Conservation (phyloP, 164 flowering plant species). For the Macadamia tetraphylla region DNA sequence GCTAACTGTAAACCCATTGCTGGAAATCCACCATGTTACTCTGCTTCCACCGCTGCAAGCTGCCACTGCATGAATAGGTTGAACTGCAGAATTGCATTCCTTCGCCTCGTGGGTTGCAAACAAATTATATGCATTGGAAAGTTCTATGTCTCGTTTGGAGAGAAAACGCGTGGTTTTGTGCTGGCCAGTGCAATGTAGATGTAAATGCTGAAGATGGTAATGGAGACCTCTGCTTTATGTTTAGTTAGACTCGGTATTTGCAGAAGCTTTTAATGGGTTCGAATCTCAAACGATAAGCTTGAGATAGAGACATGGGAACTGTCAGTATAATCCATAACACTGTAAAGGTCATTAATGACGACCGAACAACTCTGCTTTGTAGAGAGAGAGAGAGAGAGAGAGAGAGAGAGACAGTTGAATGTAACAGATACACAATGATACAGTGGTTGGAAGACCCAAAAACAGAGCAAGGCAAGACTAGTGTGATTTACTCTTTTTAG, state of each 20-base stretch:
- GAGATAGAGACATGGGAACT: constrained; percentile 1
- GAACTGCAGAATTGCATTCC: not conserved
- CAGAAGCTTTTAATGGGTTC: constrained; percentile 3
- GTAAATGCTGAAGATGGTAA: too few relatives aligned
- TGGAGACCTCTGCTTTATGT: not conserved
- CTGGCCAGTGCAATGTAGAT: constrained; percentile 14
- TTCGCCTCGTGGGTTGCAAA: not conserved
- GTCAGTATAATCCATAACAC: not conserved
- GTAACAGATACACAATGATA: constrained; percentile 26
- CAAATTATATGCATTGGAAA: not conserved
- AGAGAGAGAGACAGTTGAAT: not conserved
- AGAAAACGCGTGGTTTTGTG: constrained; percentile 13
- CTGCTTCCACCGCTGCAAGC: not conserved
- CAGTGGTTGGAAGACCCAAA: constrained; percentile 24
- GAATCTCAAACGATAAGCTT: not conserved
- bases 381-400: constrained; percentile 13
- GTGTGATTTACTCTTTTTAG: constrained; percentile 18
- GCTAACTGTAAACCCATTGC: not conserved
- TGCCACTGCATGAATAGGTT: not conserved
- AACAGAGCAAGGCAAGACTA: constrained; percentile 6
- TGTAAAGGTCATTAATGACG: constrained; percentile 10
- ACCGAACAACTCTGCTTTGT: constrained; percentile 10
- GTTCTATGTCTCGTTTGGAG: not conserved
- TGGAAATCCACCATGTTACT: not conserved
- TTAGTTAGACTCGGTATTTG: not conserved